Evolutionary conservation across 2,329 filamentous ascomycete genomes (phyloP).

Genomic region (Fusarium newnesense): DNA sequence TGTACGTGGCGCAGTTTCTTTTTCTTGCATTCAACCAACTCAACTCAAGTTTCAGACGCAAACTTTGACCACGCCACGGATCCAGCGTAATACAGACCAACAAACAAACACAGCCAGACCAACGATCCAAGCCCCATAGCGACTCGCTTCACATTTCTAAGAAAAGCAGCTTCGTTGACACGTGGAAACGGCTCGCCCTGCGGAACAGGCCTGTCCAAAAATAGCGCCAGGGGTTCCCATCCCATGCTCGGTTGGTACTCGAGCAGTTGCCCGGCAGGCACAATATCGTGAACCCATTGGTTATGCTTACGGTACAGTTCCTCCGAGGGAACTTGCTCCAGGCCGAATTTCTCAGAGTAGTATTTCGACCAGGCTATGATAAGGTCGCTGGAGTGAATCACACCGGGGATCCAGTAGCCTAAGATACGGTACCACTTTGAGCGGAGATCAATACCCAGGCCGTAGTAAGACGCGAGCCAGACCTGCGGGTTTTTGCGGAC

Average conservation of each 20-base stretch:
- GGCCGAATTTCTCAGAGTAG: conserved; percentile 23
- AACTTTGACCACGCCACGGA: neutral
- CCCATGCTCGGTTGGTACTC: conserved; percentile 36
- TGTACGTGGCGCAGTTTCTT: neutral
- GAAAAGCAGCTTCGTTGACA: conserved; percentile 35
- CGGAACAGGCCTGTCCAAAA: conserved; percentile 15
- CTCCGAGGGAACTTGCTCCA: conserved; percentile 16
- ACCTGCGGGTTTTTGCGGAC: conserved; percentile 34
- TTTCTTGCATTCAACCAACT: neutral
- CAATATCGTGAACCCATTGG: conserved; percentile 29
- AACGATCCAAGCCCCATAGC: conserved; percentile 33
- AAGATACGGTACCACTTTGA: conserved; percentile 26
- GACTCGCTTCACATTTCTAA: conserved; percentile 29
- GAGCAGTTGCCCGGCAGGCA: conserved; percentile 18
- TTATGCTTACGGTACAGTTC: conserved; percentile 32
- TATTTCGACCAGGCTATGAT: conserved; percentile 29
- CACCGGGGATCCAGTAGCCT: conserved; percentile 31
- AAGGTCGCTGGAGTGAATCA: conserved; percentile 34
- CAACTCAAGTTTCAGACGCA: neutral
- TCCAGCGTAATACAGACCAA: conserved; percentile 5
- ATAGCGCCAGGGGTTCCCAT: conserved; percentile 25
- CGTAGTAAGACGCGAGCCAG: conserved; percentile 33
- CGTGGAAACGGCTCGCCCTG: conserved; percentile 20
- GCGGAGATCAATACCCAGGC: conserved; percentile 32
- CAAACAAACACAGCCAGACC: conserved; percentile 26